These are phyloP conservation scores for Colletotrichum graminicola DNA, from an alignment of 2,329 filamentous ascomycete genomes.

Conservation along the genomic window DNA sequence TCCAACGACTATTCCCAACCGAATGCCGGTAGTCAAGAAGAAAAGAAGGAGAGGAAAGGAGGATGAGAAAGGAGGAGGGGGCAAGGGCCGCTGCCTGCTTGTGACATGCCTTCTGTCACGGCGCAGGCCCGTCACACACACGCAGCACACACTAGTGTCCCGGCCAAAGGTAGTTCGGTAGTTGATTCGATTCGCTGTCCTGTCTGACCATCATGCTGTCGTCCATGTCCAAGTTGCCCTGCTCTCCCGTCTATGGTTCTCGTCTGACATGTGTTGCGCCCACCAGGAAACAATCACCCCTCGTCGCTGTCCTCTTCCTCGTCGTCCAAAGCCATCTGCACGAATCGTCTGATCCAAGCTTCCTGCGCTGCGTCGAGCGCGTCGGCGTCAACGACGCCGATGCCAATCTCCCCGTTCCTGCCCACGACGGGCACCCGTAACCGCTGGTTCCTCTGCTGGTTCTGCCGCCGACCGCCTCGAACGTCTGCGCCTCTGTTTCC, in stretches of 20 bases:
- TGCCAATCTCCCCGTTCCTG: conserved; percentile 12
- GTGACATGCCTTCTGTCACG: background rate
- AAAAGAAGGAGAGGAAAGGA: background rate
- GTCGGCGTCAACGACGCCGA: conserved; percentile 35
- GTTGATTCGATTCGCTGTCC: conserved; percentile 4
- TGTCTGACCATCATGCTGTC: background rate
- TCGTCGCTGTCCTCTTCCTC: conserved; percentile 64
- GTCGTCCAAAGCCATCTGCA: conserved; percentile 66
- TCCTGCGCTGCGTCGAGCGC: conserved; percentile 61
- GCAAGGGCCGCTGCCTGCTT: background rate
- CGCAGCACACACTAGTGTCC: background rate
- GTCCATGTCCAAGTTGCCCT: conserved; percentile 1
- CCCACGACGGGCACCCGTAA: conserved; percentile 43
- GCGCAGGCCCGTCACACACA: conserved; percentile 1
- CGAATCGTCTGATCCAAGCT: conserved; percentile 67
- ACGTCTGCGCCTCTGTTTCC: conserved; percentile 48
- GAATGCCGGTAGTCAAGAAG: background rate
- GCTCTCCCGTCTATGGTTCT: conserved; percentile 1
- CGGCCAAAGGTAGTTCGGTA: background rate
- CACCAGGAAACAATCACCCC: conserved; percentile 44
- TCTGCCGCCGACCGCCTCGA: conserved; percentile 46
- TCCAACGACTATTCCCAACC: too few relatives aligned
- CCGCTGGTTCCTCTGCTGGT: conserved; percentile 46
- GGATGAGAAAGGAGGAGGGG: background rate
- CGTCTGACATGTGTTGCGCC: background rate